These are phyloP conservation scores for Cyberlindnera nakhonratchasimensis DNA, from an alignment of 805 yeast genomes.

Conservation along the genomic window DNA sequence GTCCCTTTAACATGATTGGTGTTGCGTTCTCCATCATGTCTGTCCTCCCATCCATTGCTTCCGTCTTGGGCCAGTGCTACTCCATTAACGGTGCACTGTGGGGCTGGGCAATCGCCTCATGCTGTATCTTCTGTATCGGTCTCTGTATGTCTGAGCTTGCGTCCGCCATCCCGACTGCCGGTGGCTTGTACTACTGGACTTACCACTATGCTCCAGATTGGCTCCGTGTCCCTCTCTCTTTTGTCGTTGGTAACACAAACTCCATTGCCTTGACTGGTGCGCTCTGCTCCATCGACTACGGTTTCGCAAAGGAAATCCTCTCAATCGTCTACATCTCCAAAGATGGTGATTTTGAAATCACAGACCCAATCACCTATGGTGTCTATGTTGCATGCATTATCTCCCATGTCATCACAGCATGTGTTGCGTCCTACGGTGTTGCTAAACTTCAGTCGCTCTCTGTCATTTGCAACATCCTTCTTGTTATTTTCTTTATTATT, in stretches of 20 bases:
- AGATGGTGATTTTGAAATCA: constrained; percentile 54
- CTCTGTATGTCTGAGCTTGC: constrained; percentile 63
- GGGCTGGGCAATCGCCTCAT: constrained; percentile 67
- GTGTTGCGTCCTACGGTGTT: constrained; percentile 52
- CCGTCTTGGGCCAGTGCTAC: constrained; percentile 49
- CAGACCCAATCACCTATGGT: constrained; percentile 56
- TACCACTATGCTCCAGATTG: constrained; percentile 59
- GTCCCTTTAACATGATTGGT: constrained; percentile 57
- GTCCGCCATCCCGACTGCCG: constrained; percentile 69
- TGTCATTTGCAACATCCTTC: constrained; percentile 48
- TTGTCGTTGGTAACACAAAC: constrained; percentile 64
- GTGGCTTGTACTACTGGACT: constrained; percentile 71
- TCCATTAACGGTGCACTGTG: constrained; percentile 46
- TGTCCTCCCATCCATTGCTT: constrained; percentile 53
- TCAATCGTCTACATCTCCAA: constrained; percentile 53
- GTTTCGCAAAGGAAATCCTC: constrained; percentile 56
- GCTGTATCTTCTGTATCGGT: constrained; percentile 54
- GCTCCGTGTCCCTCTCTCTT: constrained; percentile 51
- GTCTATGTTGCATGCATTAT: constrained; percentile 60
- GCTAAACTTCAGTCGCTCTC: constrained; percentile 60
- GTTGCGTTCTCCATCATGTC: constrained; percentile 73
- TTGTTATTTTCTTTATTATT: constrained; percentile 53
- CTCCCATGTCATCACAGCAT: constrained; percentile 49
- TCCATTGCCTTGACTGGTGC: constrained; percentile 66
- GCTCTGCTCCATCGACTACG: constrained; percentile 65